phyloP scores from a whole-genome alignment of 345 rosid genomes.

The Eucalyptus camaldulensis region DNA sequence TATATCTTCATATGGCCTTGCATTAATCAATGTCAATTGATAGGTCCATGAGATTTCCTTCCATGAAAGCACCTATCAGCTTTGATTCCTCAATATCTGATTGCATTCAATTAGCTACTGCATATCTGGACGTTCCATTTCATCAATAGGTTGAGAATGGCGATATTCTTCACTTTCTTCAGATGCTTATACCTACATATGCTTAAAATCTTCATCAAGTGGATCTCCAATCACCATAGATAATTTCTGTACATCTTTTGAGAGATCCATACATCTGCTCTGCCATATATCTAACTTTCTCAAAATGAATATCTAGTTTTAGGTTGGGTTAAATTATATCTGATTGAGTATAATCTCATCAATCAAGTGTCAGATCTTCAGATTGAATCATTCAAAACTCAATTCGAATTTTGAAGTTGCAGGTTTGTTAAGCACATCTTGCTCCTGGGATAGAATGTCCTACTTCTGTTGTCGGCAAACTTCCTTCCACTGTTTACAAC shows the following conservation, averaged over 20 bases:
- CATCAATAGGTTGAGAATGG: neutral
- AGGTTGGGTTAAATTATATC: neutral
- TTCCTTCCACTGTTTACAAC: neutral
- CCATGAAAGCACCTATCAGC: neutral
- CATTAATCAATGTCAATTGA: neutral
- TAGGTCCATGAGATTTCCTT: neutral
- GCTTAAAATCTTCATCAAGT: neutral
- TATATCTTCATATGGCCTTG: neutral
- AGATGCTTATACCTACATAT: neutral
- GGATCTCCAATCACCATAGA: neutral
- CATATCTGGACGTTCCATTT: neutral
- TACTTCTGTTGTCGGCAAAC: neutral
- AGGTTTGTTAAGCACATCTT: neutral
- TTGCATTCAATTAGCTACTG: neutral
- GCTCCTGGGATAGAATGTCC: neutral
- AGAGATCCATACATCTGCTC: neutral
- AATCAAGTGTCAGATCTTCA: neutral
- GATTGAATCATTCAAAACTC: neutral
- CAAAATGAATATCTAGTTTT: neutral
- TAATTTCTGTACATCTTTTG: neutral
- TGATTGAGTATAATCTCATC: neutral
- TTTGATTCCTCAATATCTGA: neutral
- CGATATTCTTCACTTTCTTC: neutral
- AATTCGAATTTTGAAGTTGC: neutral
- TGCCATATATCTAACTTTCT: neutral